Evolutionary conservation across 495 filamentous ascomycete species (phyloP), one percentile per base, ranked within the genome.

Genomic region (Alectoria sarmentosa): DNA sequence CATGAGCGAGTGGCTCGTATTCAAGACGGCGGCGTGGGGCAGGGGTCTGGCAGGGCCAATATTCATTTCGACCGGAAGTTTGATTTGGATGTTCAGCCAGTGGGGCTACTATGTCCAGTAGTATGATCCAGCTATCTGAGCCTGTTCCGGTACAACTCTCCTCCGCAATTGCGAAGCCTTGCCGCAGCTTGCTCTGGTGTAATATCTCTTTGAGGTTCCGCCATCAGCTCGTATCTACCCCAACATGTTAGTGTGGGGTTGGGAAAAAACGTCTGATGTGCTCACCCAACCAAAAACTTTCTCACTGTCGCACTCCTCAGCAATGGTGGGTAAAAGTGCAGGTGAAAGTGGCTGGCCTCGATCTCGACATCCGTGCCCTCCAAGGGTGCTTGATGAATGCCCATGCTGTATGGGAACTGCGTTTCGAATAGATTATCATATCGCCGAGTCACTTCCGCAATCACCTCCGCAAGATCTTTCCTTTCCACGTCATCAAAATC

Each of bases 391-490:
- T 98, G 94, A 75, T 98, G 94, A 57, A 98, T 85, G 23, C 94
- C 94, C 78, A 82, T 83, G 83, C 90, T 96, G 76, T 98, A 98
- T 0, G 94, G 94, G 71, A 98, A 98, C 64, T 86, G 89, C 42
- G 92, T 97, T 79, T 97, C 90, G 71, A 98, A 98, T 62, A 98
- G 77, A 73, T 98, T 98, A 75, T 98, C 94, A 69, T 98, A 98
- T 66, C 93, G 80, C 66, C 90, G 83, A 52, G 94, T 91, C 14
- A 93, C 84, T 74, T 96, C 91, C 15, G 90, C 84, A 62, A 98
- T 85, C 3, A 86, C 86, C 73, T 96, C 89, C 3, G 95, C 90
- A 55, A 97, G 84, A 60, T 84, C 79, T 21, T 76, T 68, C 67
- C 83, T 83, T 72, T 97, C 92, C 57, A 80, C 72, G 14, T 79